Base-by-base conservation (phyloP, 2,329 filamentous ascomycete genomes). In the Fusarium setosum region DNA sequence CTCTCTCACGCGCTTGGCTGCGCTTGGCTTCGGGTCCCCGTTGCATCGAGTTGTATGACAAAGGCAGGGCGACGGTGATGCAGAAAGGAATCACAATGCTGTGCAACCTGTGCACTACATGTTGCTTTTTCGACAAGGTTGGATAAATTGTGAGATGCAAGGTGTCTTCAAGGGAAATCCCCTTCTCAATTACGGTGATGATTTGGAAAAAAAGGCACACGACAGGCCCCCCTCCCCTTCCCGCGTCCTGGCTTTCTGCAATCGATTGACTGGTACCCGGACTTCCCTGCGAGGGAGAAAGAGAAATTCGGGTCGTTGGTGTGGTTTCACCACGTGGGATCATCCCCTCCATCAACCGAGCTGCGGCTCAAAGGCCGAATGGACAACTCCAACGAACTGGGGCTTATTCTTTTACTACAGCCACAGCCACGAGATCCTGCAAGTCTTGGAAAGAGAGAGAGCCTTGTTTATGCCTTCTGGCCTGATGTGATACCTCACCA, bases 291-390 rank as follows among this genome's bases (percentile, higher is more conserved):
- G 41, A 55, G 49, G 37, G 55, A 47, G 54, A 40, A 18, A 49
- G 32, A n/a, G n/a, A n/a, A 61, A 48, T 41, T 41, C 38, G 44
- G 52, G 56, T 40, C 38, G 41, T 29, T 68, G 60, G 52, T 63
- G 65, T 61, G 65, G 69, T 71, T 72, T 63, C 65, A 72, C 69
- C 69, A 69, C 69, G 69, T 72, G 69, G 62, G 60, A 69, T 65
- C 56, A 51, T 59, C 55, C 51, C 59, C 56, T 41, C 63, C 58
- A 62, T 54, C 55, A 45, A n/a, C 42, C 32, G 51, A 45, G 29
- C 51, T 54, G 59, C 67, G 67, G 63, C 68, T 67, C 56, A 54
- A 59, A 49, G 59, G 53, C 68, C 67, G 60, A 72, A 58, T 67
- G 53, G 66, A 58, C 61, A 58, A 59, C 59, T 65, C 55, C 59